phyloP scores from a whole-genome alignment of 1,139 yeast genomes.

The Lizanozyma gosingica region DNA sequence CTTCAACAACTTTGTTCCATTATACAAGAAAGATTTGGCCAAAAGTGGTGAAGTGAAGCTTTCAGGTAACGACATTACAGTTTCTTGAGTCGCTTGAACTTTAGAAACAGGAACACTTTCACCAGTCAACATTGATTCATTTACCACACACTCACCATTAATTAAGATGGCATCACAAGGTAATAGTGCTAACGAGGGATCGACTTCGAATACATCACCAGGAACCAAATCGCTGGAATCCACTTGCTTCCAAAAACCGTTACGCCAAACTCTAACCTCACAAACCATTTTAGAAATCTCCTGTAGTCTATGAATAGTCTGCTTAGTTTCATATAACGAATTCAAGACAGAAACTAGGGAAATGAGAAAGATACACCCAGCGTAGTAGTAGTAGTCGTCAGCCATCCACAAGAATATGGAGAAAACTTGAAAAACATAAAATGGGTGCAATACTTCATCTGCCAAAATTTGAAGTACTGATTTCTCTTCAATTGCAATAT shows the following conservation, averaged over 20 bases:
- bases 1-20: conserved; percentile 83
- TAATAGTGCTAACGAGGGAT: conserved; percentile 60
- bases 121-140: conserved; percentile 94
- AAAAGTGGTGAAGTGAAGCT: conserved; percentile 59
- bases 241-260: conserved; percentile 85
- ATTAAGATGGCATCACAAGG: conserved; percentile 88
- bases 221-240: conserved; percentile 83
- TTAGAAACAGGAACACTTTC: conserved; percentile 96
- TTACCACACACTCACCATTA: conserved; percentile 88
- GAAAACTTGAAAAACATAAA: conserved; percentile 87
- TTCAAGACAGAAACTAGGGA: conserved; percentile 73
- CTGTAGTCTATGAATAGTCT: conserved; percentile 63
- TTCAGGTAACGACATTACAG: conserved; percentile 44
- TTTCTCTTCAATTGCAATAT: conserved; percentile 71
- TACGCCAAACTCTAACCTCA: conserved; percentile 84
- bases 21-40: conserved; percentile 69
- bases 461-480: conserved; percentile 53
- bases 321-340: conserved; percentile 75
- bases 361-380: conserved; percentile 81
- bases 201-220: conserved; percentile 91
- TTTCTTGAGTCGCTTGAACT: conserved; percentile 53
- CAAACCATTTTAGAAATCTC: conserved; percentile 67
- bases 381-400: conserved; percentile 89
- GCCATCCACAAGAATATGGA: conserved; percentile 86
- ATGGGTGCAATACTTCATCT: conserved; percentile 91